Evolutionary conservation across 129 eudicot genomes (phyloP).

Genomic region (Saussurea involucrata): DNA sequence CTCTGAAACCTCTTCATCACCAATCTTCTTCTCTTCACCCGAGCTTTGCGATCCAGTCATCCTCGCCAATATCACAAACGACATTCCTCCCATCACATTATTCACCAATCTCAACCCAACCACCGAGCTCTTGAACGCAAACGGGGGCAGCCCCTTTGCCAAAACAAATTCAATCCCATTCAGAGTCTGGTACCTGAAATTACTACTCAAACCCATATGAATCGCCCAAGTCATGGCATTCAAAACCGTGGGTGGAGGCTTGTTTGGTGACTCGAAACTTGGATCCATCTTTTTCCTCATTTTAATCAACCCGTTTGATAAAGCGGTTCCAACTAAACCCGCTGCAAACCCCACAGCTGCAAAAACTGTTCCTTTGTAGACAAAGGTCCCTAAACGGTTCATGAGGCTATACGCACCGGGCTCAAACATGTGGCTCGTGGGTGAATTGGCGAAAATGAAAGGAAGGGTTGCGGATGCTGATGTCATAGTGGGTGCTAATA

Average conservation of each 20-base stretch:
- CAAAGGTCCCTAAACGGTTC: constrained; percentile 64
- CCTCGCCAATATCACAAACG: constrained; percentile 73
- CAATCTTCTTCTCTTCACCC: constrained; percentile 13
- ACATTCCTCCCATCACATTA: constrained; percentile 74
- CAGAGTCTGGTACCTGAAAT: constrained; percentile 77
- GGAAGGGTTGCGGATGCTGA: constrained; percentile 49
- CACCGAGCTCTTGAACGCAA: constrained; percentile 55
- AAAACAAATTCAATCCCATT: constrained; percentile 71
- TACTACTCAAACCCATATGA: constrained; percentile 84
- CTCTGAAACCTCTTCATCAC: constrained; percentile 26
- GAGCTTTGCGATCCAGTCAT: constrained; percentile 72
- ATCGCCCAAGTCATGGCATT: constrained; percentile 81
- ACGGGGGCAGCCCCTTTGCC: constrained; percentile 45
- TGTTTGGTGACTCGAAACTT: constrained; percentile 75
- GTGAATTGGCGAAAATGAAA: constrained; percentile 57
- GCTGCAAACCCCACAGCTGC: constrained; percentile 88
- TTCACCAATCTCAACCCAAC: constrained; percentile 60
- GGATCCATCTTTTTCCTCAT: constrained; percentile 92
- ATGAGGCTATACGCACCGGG: constrained; percentile 57
- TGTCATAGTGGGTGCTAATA: constrained; percentile 67
- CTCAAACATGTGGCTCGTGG: constrained; percentile 88
- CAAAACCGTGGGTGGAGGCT: constrained; percentile 76
- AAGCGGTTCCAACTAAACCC: constrained; percentile 82
- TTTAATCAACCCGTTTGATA: constrained; percentile 68
- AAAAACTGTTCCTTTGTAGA: constrained; percentile 70